phyloP scores from a whole-genome alignment of 2,329 filamentous ascomycete species.

The Fusarium phyllophilum region DNA sequence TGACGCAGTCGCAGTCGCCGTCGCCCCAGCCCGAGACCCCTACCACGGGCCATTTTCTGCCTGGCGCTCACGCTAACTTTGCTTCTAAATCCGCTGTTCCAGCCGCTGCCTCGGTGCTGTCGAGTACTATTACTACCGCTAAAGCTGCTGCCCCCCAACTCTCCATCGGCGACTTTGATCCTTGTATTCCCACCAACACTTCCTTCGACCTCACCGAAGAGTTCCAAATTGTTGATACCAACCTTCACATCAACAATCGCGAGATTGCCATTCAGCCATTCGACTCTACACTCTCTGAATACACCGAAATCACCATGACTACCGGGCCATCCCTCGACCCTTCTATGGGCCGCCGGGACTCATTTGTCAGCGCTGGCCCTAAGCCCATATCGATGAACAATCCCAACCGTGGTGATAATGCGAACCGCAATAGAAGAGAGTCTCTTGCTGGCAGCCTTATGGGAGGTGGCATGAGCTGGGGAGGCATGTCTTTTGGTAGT shows the following conservation, averaged over 20 bases:
- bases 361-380: conserved; percentile 71
- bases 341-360: conserved; percentile 69
- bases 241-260: neutral
- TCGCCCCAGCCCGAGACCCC: conserved; percentile 51
- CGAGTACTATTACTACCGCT: conserved; percentile 39
- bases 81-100: conserved; percentile 38
- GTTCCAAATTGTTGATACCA: neutral
- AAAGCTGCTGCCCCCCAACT: conserved; percentile 38
- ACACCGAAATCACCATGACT: conserved; percentile 62
- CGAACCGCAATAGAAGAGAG: conserved; percentile 68
- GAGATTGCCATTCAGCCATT: neutral
- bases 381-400: conserved; percentile 75
- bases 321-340: conserved; percentile 68
- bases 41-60: conserved; percentile 43
- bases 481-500: conserved; percentile 93
- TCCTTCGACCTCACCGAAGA: conserved; percentile 28
- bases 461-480: conserved; percentile 94
- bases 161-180: conserved; percentile 28
- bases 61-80: conserved; percentile 44
- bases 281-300: conserved; percentile 6
- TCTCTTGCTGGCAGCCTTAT: conserved; percentile 72
- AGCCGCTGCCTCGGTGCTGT: conserved; percentile 41
- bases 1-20: conserved; percentile 51
- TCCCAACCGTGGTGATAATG: conserved; percentile 65
- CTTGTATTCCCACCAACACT: conserved; percentile 48